Evolutionary conservation across 208 protist genomes (phyloP).

Genomic region (Trypanosoma caninum): DNA sequence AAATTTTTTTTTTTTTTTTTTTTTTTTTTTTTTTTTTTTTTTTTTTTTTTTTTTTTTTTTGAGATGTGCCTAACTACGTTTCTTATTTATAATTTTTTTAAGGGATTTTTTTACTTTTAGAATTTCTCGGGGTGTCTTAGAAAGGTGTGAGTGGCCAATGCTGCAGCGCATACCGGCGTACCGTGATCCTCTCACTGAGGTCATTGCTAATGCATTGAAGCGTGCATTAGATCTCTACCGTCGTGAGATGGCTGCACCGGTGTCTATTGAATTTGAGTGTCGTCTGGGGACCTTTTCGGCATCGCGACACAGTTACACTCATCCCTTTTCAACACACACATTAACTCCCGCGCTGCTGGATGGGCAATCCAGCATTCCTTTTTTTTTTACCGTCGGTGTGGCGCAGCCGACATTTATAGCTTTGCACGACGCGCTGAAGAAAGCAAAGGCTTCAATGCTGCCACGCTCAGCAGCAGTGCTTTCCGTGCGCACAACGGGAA

Average conservation of each 20-base stretch:
- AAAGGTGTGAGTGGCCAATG: constrained; percentile 1
- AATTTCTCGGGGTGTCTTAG: neutral
- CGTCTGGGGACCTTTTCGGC: constrained; percentile 44
- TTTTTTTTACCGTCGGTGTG: constrained; percentile 27
- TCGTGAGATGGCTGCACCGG: constrained; percentile 14
- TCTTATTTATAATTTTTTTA: neutral
- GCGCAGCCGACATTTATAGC: constrained; percentile 20
- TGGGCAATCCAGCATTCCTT: neutral
- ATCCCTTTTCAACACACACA: constrained; percentile 31
- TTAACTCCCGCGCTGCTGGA: constrained; percentile 37
- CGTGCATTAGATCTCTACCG: constrained; percentile 40
- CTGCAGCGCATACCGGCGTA: constrained; percentile 30
- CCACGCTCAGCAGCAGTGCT: constrained; percentile 16
- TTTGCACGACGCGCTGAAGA: constrained; percentile 13
- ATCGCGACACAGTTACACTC: constrained; percentile 16
- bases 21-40: neutral
- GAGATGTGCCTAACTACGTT: too few relatives aligned
- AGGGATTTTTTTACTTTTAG: constrained; percentile 7
- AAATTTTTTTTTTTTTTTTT: neutral
- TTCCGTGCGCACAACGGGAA: constrained; percentile 15
- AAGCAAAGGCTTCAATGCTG: neutral
- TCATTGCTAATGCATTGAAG: constrained; percentile 33
- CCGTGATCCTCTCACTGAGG: constrained; percentile 36
- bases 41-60: constrained; percentile 13
- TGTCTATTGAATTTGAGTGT: constrained; percentile 50